Evolutionary conservation across 2,329 filamentous ascomycete species (phyloP).

Genomic region (Truncatella angustata): DNA sequence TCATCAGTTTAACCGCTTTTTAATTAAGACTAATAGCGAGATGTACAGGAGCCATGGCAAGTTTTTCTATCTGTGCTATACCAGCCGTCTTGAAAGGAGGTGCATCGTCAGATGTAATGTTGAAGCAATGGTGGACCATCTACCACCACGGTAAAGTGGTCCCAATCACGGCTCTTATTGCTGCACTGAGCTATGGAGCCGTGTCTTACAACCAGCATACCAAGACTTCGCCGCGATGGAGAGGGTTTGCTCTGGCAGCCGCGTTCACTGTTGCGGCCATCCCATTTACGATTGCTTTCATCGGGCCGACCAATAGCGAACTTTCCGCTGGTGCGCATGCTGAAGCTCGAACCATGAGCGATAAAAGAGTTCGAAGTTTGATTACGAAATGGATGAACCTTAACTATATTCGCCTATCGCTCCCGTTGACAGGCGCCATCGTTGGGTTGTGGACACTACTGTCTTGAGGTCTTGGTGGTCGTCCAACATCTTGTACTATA

Average conservation of each 20-base stretch:
- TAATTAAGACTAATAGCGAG: neutral
- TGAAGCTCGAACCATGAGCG: slow-evolving; percentile 19
- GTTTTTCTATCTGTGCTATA: slow-evolving; percentile 16
- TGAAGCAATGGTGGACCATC: slow-evolving; percentile 20
- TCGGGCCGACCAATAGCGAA: slow-evolving; percentile 17
- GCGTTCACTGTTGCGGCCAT: slow-evolving; percentile 15
- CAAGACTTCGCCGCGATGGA: slow-evolving; percentile 20
- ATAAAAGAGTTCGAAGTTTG: slow-evolving; percentile 21
- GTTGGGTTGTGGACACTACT: slow-evolving; percentile 27
- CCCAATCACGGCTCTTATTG: slow-evolving; percentile 15
- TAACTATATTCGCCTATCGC: slow-evolving; percentile 22
- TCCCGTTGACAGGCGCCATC: slow-evolving; percentile 26
- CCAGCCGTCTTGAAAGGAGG: slow-evolving; percentile 17
- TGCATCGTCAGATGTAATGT: slow-evolving; percentile 17
- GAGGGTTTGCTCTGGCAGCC: slow-evolving; percentile 21
- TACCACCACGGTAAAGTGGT: slow-evolving; percentile 18
- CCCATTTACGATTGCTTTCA: slow-evolving; percentile 19
- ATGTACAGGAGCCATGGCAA: slow-evolving; percentile 16
- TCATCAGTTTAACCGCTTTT: too few species aligned
- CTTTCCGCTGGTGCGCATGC: slow-evolving; percentile 16
- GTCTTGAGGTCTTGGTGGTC: slow-evolving; percentile 1
- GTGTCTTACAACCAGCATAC: slow-evolving; percentile 17
- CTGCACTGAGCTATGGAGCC: slow-evolving; percentile 17
- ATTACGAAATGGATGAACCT: slow-evolving; percentile 25
- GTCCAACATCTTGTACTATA: neutral